Evolutionary conservation across 1,284 basidiomycete species (phyloP).

Genomic region (Rhodofomes roseus): DNA sequence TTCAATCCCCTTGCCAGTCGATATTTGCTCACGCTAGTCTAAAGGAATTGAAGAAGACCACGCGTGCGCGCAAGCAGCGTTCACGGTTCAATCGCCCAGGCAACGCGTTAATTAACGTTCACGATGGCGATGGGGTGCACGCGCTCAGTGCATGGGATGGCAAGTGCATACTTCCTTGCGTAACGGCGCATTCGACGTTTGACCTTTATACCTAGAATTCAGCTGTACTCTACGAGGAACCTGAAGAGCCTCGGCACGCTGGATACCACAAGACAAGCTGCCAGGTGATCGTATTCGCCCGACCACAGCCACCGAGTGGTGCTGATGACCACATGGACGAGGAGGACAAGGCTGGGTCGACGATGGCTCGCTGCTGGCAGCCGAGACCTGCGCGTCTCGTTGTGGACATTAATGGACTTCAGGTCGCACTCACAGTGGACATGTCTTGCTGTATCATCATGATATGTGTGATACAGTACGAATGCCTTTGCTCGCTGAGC

Average conservation of each 20-base stretch:
- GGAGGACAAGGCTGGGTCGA: slow-evolving; percentile 48
- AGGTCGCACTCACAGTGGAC: neutral
- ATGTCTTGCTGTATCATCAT: too few species aligned
- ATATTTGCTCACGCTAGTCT: too few species aligned
- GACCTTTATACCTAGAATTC: slow-evolving; percentile 48
- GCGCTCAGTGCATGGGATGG: slow-evolving; percentile 90
- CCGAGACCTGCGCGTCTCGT: slow-evolving; percentile 71
- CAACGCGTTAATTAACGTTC: slow-evolving; percentile 70
- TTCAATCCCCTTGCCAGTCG: too few species aligned
- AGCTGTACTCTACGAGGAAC: slow-evolving; percentile 72
- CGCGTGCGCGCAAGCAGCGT: slow-evolving; percentile 12
- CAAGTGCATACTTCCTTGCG: slow-evolving; percentile 45
- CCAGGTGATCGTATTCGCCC: slow-evolving; percentile 69
- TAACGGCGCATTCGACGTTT: neutral
- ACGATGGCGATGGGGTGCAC: slow-evolving; percentile 71
- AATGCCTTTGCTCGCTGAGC: too few species aligned
- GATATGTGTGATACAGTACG: too few species aligned
- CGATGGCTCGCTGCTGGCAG: slow-evolving; percentile 73
- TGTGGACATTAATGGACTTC: slow-evolving; percentile 80
- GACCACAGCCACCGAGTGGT: slow-evolving; percentile 3
- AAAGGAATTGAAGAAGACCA: slow-evolving; percentile 11
- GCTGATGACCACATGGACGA: slow-evolving; percentile 44
- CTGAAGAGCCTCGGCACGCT: slow-evolving; percentile 80
- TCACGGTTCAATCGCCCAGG: slow-evolving; percentile 61
- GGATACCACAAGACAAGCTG: slow-evolving; percentile 75